A percentile compares a stretch with the other conserved stretches of the same genome.
Evolutionary conservation across 2,329 filamentous ascomycete genomes (phyloP).

Genomic region (Penicillium sclerotigenum): DNA sequence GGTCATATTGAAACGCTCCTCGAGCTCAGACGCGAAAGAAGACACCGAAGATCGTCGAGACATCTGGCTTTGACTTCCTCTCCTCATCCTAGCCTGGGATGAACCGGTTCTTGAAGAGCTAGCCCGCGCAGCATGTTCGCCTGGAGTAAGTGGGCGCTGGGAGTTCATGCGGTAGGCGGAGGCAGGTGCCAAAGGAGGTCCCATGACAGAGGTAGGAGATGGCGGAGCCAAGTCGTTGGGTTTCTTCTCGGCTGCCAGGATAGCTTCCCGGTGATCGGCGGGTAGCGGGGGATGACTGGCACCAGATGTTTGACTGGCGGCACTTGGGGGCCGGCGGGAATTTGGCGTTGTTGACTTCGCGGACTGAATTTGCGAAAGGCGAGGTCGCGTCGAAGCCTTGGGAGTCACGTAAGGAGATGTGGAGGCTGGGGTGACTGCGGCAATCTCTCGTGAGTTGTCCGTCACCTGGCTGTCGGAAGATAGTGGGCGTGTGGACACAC

Average conservation of each 20-base stretch:
- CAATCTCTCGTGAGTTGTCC: slow-evolving; percentile 25
- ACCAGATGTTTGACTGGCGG: slow-evolving; percentile 61
- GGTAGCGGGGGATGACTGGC: slow-evolving; percentile 69
- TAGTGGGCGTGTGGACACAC: slow-evolving; percentile 37
- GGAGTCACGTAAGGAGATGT: slow-evolving; percentile 33
- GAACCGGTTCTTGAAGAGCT: slow-evolving; percentile 49
- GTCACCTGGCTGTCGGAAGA: slow-evolving; percentile 33
- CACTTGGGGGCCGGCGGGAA: slow-evolving; percentile 65
- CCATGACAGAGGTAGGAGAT: slow-evolving; percentile 60
- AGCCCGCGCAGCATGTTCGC: slow-evolving; percentile 47
- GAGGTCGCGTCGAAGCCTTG: slow-evolving; percentile 31
- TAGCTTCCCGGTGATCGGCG: slow-evolving; percentile 75
- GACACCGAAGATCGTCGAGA: slow-evolving; percentile 82
- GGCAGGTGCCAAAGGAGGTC: slow-evolving; percentile 77
- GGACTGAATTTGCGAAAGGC: slow-evolving; percentile 27
- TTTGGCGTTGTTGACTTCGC: slow-evolving; percentile 34
- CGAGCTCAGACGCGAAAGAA: slow-evolving; percentile 91
- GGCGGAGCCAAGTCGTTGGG: slow-evolving; percentile 48
- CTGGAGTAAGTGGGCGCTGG: slow-evolving; percentile 60
- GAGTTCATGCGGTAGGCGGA: slow-evolving; percentile 61
- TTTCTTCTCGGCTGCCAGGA: slow-evolving; percentile 70
- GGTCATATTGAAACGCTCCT: slow-evolving; percentile 80
- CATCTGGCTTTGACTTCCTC: slow-evolving; percentile 41
- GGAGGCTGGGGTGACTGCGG: slow-evolving; percentile 11
- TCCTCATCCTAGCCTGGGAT: slow-evolving; percentile 56